These are phyloP conservation scores for Kwoniella dejecticola DNA, from an alignment of 768 basidiomycete genomes.

Conservation along the genomic window DNA sequence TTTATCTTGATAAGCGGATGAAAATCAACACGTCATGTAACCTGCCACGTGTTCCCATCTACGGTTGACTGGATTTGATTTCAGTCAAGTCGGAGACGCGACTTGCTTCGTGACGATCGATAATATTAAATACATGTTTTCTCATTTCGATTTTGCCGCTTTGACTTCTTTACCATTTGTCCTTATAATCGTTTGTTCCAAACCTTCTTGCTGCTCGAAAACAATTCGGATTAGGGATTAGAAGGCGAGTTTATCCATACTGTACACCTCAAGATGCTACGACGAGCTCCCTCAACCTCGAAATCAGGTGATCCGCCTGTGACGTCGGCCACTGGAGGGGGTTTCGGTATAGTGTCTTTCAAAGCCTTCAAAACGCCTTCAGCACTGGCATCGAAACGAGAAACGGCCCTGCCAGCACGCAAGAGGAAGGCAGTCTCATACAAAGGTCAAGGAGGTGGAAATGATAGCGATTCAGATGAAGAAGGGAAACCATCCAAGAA, in stretches of 20 bases:
- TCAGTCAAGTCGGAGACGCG: too few relatives aligned
- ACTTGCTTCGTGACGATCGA: constrained; percentile 10
- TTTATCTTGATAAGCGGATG: constrained; percentile 5
- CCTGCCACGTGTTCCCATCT: background rate
- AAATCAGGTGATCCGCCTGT: constrained; percentile 40
- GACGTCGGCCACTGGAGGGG: constrained; percentile 50
- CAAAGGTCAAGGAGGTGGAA: constrained; percentile 60
- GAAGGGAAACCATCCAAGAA: constrained; percentile 63
- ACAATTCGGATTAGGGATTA: too few relatives aligned
- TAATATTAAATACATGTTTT: background rate
- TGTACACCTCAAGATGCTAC: constrained; percentile 33
- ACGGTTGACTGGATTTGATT: constrained; percentile 18
- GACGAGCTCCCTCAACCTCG: constrained; percentile 32
- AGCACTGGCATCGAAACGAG: constrained; percentile 29
- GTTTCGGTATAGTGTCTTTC: constrained; percentile 51
- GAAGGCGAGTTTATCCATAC: background rate
- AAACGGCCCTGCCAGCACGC: constrained; percentile 55
- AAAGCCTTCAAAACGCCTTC: constrained; percentile 56
- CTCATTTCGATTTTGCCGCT: background rate
- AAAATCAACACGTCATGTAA: constrained; percentile 3
- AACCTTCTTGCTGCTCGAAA: background rate
- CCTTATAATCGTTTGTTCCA: background rate
- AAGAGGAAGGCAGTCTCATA: constrained; percentile 89
- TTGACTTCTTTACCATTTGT: background rate
- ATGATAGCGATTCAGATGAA: constrained; percentile 61